A percentile compares a stretch with the other conserved stretches of the same genome.
Evolutionary conservation across 305 asterid genomes (phyloP).

Genomic region (Solanum hybrid): DNA sequence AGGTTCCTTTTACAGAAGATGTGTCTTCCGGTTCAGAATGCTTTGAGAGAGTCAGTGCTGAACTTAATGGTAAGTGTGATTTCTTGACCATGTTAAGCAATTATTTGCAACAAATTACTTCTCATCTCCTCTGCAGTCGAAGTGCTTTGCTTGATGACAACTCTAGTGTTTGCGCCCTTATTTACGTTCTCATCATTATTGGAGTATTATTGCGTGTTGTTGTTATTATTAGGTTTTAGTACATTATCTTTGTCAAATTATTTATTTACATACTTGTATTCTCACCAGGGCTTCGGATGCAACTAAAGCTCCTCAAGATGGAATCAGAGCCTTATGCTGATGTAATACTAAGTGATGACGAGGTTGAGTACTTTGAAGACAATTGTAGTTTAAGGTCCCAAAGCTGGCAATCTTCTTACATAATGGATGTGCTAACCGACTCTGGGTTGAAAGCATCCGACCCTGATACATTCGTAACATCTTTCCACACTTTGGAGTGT

Average conservation of each 20-base stretch:
- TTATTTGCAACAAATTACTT: neutral
- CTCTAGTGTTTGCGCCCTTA: neutral
- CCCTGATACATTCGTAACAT: conserved; percentile 21
- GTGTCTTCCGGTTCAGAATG: conserved; percentile 47
- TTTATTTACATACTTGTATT: neutral
- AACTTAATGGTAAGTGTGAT: conserved; percentile 54
- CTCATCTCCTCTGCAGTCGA: neutral
- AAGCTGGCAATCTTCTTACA: conserved; percentile 51
- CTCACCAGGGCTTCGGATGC: conserved; percentile 57
- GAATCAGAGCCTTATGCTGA: conserved; percentile 50
- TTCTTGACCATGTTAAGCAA: neutral
- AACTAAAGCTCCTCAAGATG: conserved; percentile 79
- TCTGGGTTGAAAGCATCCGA: conserved; percentile 53
- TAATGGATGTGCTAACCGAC: conserved; percentile 34
- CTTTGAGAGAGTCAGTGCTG: conserved; percentile 75
- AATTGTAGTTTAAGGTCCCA: conserved; percentile 13
- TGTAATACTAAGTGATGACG: conserved; percentile 31
- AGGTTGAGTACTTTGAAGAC: conserved; percentile 19
- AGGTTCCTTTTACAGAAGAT: conserved; percentile 56
- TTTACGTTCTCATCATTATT: neutral
- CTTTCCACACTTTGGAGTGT: conserved; percentile 46
- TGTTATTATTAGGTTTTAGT: neutral
- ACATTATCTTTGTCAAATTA: neutral
- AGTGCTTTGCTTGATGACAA: neutral
- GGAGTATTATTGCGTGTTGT: neutral